phyloP scores from a whole-genome alignment of 257 asterid species.

The Solanum clarkiae region DNA sequence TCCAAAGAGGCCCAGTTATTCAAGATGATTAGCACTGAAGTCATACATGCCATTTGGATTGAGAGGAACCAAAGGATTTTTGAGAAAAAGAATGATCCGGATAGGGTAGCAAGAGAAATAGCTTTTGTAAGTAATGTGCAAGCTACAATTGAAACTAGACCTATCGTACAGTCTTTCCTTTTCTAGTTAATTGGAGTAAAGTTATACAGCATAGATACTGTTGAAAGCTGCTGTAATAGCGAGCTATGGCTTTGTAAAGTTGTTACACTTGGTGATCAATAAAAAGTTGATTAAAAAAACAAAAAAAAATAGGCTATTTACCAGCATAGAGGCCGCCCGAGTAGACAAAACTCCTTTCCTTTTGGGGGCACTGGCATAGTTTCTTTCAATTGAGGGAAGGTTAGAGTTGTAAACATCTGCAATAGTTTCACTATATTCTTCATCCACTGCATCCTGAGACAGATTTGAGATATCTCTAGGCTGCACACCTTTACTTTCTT shows the following conservation, averaged over 20 bases:
- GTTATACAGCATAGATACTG: background rate
- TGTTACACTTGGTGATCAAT: background rate
- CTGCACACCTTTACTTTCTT: constrained; percentile 16
- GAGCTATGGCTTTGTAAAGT: background rate
- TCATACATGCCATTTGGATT: background rate
- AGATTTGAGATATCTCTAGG: constrained; percentile 16
- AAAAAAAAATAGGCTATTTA: constrained; percentile 6
- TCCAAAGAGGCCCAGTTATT: background rate
- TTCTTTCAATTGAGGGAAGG: constrained; percentile 23
- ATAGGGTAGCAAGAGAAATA: background rate
- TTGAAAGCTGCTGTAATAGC: background rate
- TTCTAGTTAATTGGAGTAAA: background rate
- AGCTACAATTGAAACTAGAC: background rate
- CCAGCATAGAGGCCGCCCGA: constrained; percentile 98
- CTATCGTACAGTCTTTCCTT: background rate
- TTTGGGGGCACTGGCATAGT: constrained; percentile 24
- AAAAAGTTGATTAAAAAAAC: background rate
- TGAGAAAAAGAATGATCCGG: background rate
- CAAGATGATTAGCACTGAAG: background rate
- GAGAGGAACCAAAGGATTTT: background rate
- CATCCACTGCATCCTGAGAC: constrained; percentile 32
- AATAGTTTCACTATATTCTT: constrained; percentile 18
- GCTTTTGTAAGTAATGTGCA: background rate
- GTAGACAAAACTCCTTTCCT: constrained; percentile 72
- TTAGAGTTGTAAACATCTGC: constrained; percentile 14